These are phyloP conservation scores for Syzygium aromaticum DNA, from an alignment of 345 rosid species.

Conservation along the genomic window DNA sequence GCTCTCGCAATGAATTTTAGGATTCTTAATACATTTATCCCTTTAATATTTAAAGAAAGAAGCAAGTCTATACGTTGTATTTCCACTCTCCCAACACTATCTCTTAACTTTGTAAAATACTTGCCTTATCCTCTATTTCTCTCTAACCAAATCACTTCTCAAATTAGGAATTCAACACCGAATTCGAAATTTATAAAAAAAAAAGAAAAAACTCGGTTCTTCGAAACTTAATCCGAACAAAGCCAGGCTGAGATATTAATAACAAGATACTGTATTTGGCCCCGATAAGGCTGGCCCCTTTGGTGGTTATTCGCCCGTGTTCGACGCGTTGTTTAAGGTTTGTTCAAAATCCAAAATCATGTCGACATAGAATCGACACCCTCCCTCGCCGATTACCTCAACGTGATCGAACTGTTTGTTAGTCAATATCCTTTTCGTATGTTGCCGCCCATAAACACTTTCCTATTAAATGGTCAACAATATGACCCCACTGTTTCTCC, in stretches of 20 bases:
- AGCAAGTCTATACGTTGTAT: not conserved
- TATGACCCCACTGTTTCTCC: not conserved
- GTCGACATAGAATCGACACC: not conserved
- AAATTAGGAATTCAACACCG: too few species aligned
- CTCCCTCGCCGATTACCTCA: not conserved
- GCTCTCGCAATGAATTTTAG: not conserved
- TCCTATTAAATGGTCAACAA: not conserved
- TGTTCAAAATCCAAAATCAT: not conserved
- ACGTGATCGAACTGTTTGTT: not conserved
- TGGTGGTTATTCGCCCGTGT: not conserved
- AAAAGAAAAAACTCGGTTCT: not conserved
- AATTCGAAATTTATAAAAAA: too few species aligned
- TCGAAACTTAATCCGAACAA: not conserved
- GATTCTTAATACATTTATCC: not conserved
- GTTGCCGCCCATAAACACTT: slow-evolving; percentile 8
- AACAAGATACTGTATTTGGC: not conserved
- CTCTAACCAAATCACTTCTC: too few species aligned
- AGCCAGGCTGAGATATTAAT: not conserved
- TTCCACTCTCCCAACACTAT: not conserved
- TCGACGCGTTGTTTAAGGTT: not conserved
- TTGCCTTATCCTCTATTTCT: too few species aligned
- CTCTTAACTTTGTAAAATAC: not conserved
- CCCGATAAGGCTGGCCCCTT: not conserved
- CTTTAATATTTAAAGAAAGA: not conserved
- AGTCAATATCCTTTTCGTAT: not conserved